Conservation (phyloP, 176 grass and related monocot genomes). For the Carex cristatella region DNA sequence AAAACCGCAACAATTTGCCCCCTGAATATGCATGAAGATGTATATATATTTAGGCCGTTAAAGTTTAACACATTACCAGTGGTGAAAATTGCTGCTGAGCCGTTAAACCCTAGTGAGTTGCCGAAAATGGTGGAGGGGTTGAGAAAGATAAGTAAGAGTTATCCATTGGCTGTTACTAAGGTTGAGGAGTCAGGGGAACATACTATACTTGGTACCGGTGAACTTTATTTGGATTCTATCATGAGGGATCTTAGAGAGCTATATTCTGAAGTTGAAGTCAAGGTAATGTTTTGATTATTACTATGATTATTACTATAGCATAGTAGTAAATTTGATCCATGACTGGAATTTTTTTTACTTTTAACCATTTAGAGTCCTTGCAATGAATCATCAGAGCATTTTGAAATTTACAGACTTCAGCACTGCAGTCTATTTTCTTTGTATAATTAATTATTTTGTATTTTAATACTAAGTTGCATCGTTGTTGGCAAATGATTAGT, state of each 20-base stretch:
- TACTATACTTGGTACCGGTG: constrained; percentile 86
- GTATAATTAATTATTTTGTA: not conserved
- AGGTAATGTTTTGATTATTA: constrained; percentile 35
- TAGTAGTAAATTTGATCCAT: not conserved
- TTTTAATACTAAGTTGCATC: not conserved
- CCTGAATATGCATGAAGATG: constrained; percentile 79
- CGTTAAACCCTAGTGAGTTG: constrained; percentile 93
- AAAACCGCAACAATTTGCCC: constrained; percentile 98
- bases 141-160: constrained; percentile 98
- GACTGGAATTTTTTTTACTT: not conserved
- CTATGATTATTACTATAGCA: constrained; percentile 5
- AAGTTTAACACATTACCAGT: constrained; percentile 88
- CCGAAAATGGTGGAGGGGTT: constrained; percentile 98
- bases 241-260: constrained; percentile 99
- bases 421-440: not conserved
- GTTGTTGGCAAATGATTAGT: too few species aligned
- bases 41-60: constrained; percentile 92
- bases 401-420: not conserved
- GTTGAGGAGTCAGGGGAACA: constrained; percentile 98
- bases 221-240: constrained; percentile 97
- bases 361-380: not conserved
- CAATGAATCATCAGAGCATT: not conserved
- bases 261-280: constrained; percentile 98
- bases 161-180: constrained; percentile 94
- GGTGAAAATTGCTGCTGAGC: constrained; percentile 95